Evolutionary conservation across 1,139 yeast species (phyloP).

Genomic region (Magnusiomyces suaveolens): DNA sequence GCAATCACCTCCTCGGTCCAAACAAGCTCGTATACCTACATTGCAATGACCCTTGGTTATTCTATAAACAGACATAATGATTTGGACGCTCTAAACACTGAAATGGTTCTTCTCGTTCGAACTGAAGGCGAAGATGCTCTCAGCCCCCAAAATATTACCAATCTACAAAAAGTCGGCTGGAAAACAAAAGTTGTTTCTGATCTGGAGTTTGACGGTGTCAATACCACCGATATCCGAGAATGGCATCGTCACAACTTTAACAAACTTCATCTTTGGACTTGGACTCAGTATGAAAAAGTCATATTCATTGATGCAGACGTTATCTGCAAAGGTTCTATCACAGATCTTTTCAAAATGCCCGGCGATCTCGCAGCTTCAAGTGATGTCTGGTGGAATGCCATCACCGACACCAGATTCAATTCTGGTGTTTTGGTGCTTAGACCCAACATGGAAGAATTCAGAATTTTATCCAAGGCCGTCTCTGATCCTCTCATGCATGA

Average conservation of each 20-base stretch:
- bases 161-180: constrained; percentile 22
- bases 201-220: constrained; percentile 20
- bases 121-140: constrained; percentile 22
- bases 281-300: constrained; percentile 23
- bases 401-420: constrained; percentile 20
- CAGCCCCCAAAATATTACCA: constrained; percentile 19
- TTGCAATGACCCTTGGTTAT: constrained; percentile 21
- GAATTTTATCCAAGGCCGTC: constrained; percentile 18
- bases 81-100: constrained; percentile 19
- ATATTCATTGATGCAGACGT: constrained; percentile 24
- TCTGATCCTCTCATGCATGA: constrained; percentile 22
- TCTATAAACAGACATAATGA: constrained; percentile 21
- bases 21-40: constrained; percentile 19
- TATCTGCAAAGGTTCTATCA: constrained; percentile 21
- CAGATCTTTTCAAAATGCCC: constrained; percentile 20
- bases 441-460: constrained; percentile 21
- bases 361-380: constrained; percentile 22
- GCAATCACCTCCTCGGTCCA: constrained; percentile 22
- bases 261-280: constrained; percentile 23
- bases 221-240: constrained; percentile 18
- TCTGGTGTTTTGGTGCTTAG: constrained; percentile 22
- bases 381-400: constrained; percentile 22
- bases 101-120: constrained; percentile 20
- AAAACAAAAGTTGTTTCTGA: constrained; percentile 18
- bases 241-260: constrained; percentile 23